Evolutionary conservation across 345 rosid species (phyloP).

Genomic region (Populus pruinosa): DNA sequence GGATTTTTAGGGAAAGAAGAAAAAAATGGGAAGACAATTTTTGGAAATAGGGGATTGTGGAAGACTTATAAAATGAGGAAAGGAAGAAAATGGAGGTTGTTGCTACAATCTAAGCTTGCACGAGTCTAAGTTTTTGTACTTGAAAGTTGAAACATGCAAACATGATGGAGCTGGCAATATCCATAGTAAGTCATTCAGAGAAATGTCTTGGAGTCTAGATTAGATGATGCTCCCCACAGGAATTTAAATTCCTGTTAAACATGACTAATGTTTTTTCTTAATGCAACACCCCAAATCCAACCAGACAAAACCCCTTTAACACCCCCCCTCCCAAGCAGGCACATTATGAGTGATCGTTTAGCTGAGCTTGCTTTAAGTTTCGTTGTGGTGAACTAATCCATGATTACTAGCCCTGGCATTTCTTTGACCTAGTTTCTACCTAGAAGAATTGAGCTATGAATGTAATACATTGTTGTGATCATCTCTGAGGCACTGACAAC

Average conservation of each 20-base stretch:
- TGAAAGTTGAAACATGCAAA: not conserved
- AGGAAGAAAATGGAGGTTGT: not conserved
- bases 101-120: not conserved
- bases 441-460: not conserved
- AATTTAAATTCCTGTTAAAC: not conserved
- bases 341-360: not conserved
- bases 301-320: not conserved
- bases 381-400: not conserved
- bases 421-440: not conserved
- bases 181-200: not conserved
- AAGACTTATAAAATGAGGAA: not conserved
- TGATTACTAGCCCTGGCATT: not conserved
- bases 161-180: not conserved
- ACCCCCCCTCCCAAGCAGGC: not conserved
- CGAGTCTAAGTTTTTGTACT: not conserved
- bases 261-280: not conserved
- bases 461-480: not conserved
- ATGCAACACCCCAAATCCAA: not conserved
- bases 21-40: not conserved
- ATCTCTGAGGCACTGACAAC: not conserved
- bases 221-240: not conserved
- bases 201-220: not conserved
- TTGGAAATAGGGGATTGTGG: not conserved
- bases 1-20: not conserved
- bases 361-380: not conserved